Evolutionary conservation across 1,284 basidiomycete species (phyloP).

Genomic region (Cronartium ribicola): DNA sequence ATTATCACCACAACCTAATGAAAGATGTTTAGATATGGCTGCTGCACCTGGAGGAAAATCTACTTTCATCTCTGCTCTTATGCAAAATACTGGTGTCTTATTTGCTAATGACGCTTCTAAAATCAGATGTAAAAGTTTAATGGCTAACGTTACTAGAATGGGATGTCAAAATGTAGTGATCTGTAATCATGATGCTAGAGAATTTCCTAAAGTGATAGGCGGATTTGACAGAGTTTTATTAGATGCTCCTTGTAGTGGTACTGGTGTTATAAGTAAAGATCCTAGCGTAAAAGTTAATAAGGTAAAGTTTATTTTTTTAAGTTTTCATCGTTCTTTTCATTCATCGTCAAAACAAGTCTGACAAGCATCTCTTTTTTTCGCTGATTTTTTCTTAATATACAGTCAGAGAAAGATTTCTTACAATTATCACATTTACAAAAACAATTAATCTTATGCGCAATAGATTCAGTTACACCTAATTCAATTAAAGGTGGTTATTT

Average conservation of each 20-base stretch:
- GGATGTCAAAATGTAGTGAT: slow-evolving; percentile 98
- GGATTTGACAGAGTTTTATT: slow-evolving; percentile 94
- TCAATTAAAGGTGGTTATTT: slow-evolving; percentile 89
- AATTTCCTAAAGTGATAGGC: slow-evolving; percentile 99
- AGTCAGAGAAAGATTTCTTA: slow-evolving; percentile 87
- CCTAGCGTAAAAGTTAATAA: slow-evolving; percentile 97
- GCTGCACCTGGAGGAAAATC: slow-evolving; percentile 97
- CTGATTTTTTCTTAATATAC: neutral
- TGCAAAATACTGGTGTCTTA: slow-evolving; percentile 96
- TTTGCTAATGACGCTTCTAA: slow-evolving; percentile 98
- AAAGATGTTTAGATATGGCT: slow-evolving; percentile 96
- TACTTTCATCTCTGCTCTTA: slow-evolving; percentile 88
- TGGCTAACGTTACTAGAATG: slow-evolving; percentile 91
- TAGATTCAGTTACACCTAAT: slow-evolving; percentile 86
- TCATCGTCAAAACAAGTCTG: neutral
- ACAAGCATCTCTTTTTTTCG: neutral
- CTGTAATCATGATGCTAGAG: slow-evolving; percentile 93
- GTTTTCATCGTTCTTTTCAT: neutral
- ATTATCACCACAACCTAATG: slow-evolving; percentile 83
- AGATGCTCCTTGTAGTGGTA: slow-evolving; percentile 96
- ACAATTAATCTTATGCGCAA: slow-evolving; percentile 94
- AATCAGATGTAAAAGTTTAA: slow-evolving; percentile 87
- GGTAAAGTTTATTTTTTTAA: slow-evolving; percentile 6
- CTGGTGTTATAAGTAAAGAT: slow-evolving; percentile 97
- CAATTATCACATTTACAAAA: slow-evolving; percentile 95